These are phyloP conservation scores for Monilinia vaccinii-corymbosi DNA, from an alignment of 2,329 filamentous ascomycete genomes.

Conservation along the genomic window DNA sequence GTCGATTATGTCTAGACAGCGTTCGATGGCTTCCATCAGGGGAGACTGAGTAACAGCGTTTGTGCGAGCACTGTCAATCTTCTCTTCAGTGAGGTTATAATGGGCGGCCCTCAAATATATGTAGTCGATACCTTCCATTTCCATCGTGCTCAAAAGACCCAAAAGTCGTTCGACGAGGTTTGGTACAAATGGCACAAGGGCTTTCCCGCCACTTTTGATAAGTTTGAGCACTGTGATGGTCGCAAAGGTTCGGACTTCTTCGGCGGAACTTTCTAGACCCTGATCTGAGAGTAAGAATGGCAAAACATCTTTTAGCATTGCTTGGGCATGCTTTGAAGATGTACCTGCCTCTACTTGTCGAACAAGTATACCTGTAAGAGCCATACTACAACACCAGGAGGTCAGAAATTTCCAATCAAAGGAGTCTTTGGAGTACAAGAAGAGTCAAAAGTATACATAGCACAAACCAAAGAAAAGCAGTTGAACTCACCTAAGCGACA, in stretches of 20 bases:
- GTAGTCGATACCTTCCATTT: conserved; percentile 85
- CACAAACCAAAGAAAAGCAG: background rate
- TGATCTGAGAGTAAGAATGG: conserved; percentile 86
- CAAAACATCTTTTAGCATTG: conserved; percentile 78
- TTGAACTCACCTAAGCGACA: conserved; percentile 43
- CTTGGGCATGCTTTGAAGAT: conserved; percentile 57
- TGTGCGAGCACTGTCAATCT: conserved; percentile 81
- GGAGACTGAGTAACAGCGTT: conserved; percentile 77
- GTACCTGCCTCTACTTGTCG: conserved; percentile 76
- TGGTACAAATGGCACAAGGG: conserved; percentile 71
- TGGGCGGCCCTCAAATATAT: conserved; percentile 79
- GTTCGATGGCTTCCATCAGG: conserved; percentile 84
- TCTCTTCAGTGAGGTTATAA: conserved; percentile 76
- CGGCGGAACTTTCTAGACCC: conserved; percentile 77
- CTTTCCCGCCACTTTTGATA: conserved; percentile 77
- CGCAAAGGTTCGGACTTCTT: conserved; percentile 80
- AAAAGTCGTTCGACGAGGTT: conserved; percentile 74
- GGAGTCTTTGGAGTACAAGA: background rate
- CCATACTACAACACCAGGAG: conserved; percentile 46
- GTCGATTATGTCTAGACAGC: conserved; percentile 78
- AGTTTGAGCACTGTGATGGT: conserved; percentile 79
- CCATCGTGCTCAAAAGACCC: conserved; percentile 74
- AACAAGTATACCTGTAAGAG: conserved; percentile 75
- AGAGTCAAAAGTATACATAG: background rate
- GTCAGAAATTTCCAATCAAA: background rate